These are phyloP conservation scores for Phytopythium oedochilum DNA, from an alignment of 352 stramenopile genomes.

Conservation along the genomic window DNA sequence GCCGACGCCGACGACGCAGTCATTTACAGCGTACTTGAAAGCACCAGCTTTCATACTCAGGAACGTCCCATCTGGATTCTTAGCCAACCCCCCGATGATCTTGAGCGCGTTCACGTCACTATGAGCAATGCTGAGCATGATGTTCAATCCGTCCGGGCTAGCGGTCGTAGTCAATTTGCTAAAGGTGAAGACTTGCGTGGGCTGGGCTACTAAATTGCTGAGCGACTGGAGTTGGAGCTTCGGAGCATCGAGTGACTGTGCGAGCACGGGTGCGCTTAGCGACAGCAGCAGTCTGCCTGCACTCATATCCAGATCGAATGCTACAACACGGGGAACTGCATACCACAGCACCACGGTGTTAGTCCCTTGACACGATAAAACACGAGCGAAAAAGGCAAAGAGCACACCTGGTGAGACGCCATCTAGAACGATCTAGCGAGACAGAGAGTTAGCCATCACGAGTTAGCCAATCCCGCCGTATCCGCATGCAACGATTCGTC, in stretches of 20 bases:
- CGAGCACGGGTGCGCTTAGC: slow-evolving; percentile 29
- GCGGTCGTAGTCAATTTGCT: slow-evolving; percentile 28
- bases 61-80: slow-evolving; percentile 19
- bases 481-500: no score
- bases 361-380: not conserved
- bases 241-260: slow-evolving; percentile 33
- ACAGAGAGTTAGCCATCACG: not conserved
- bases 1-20: slow-evolving; percentile 25
- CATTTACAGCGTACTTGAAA: slow-evolving; percentile 46
- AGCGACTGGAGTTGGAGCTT: slow-evolving; percentile 44
- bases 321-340: slow-evolving; percentile 23
- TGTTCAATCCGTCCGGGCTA: slow-evolving; percentile 31
- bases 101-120: slow-evolving; percentile 52
- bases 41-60: slow-evolving; percentile 22
- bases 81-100: slow-evolving; percentile 19
- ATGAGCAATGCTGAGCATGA: slow-evolving; percentile 34
- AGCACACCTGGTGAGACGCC: slow-evolving; percentile 21
- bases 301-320: slow-evolving; percentile 55
- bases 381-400: no score
- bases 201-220: not conserved
- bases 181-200: slow-evolving; percentile 16
- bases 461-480: no score
- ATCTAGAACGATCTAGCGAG: slow-evolving; percentile 26
- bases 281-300: slow-evolving; percentile 26
- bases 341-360: not conserved